A percentile compares a stretch with the other conserved stretches of the same genome.
Conservation (phyloP, 495 filamentous ascomycete genomes). For the Hypoxylon trugodes region DNA sequence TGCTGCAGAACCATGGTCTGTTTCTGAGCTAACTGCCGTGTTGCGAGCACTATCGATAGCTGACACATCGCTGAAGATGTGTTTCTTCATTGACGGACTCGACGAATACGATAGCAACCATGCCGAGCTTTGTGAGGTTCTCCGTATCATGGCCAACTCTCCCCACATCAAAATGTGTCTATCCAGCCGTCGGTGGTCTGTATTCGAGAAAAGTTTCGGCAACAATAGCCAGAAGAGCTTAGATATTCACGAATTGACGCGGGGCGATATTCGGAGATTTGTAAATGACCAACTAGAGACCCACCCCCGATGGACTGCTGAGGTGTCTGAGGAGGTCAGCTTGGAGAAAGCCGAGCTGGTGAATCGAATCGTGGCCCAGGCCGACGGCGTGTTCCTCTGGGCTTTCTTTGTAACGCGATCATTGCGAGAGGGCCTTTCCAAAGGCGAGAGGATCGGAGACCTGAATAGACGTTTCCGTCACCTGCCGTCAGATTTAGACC, state of each 20-base stretch:
- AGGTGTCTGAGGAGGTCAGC: no score
- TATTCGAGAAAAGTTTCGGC: neutral
- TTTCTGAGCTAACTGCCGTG: neutral
- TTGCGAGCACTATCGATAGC: neutral
- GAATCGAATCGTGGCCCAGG: neutral
- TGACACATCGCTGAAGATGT: neutral
- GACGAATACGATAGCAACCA: slow-evolving; percentile 2
- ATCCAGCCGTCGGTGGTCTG: neutral
- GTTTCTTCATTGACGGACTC: neutral
- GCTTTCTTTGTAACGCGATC: neutral
- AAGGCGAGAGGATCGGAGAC: neutral
- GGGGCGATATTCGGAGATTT: neutral
- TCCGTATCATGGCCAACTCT: neutral
- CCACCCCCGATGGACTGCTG: neutral
- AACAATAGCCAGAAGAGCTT: neutral
- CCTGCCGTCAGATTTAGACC: neutral
- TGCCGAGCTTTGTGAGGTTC: neutral
- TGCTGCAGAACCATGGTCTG: neutral
- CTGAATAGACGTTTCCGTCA: neutral
- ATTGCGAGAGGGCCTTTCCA: neutral
- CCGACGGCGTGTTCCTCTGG: neutral
- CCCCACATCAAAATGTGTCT: neutral
- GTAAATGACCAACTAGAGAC: neutral
- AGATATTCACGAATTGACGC: slow-evolving; percentile 3
- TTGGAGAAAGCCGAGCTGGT: neutral